These are phyloP conservation scores for Boletellus deceptivus DNA, from an alignment of 1,284 basidiomycete species.

Conservation along the genomic window DNA sequence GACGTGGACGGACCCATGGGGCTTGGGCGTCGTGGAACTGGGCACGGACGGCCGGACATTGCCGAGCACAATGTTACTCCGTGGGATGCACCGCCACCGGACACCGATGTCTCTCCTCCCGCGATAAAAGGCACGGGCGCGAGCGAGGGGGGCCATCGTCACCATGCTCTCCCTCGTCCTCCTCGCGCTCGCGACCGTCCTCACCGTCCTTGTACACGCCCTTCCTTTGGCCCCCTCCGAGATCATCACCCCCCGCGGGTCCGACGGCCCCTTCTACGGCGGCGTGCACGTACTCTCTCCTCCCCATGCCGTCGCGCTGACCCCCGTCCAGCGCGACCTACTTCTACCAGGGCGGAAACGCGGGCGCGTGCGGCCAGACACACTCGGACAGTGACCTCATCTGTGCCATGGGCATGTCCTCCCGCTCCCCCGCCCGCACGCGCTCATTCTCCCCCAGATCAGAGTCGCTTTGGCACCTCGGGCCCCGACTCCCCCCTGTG, in stretches of 20 bases:
- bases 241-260: constrained; percentile 5
- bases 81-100: neutral
- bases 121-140: too few relatives aligned
- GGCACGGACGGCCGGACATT: constrained; percentile 5
- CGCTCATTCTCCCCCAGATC: constrained; percentile 16
- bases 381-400: constrained; percentile 68
- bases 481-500: constrained; percentile 56
- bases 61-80: constrained; percentile 5
- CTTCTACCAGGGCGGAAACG: constrained; percentile 65
- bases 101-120: neutral
- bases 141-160: too few relatives aligned
- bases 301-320: constrained; percentile 4
- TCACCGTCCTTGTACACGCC: constrained; percentile 19
- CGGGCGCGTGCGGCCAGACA: constrained; percentile 73
- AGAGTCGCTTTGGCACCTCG: constrained; percentile 47
- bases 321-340: constrained; percentile 57
- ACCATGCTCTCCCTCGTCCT: constrained; percentile 46
- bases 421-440: neutral
- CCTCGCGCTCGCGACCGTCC: constrained; percentile 49
- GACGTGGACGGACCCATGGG: constrained; percentile 21
- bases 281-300: constrained; percentile 46
- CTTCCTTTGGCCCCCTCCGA: neutral
- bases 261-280: constrained; percentile 23
- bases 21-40: constrained; percentile 2
- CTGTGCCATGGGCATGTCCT: constrained; percentile 61